Evolutionary conservation across 768 basidiomycete species (phyloP).

Genomic region (Melanogaster broomeanus): DNA sequence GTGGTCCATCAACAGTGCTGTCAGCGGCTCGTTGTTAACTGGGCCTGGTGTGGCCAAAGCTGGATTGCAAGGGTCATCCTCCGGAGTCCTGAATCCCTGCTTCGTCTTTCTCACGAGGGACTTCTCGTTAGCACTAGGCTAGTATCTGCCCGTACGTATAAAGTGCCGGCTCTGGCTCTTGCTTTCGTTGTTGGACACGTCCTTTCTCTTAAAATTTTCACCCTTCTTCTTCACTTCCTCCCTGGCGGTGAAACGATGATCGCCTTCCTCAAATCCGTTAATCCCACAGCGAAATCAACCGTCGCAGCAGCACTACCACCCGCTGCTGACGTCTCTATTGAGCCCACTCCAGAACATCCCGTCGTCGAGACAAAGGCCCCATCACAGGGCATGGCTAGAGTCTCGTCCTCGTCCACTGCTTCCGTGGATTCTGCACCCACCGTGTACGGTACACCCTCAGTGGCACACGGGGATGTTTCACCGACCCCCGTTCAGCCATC

Average conservation of each 20-base stretch:
- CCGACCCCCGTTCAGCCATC: conserved; percentile 3
- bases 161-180: conserved; percentile 12
- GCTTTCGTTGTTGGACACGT: conserved; percentile 1
- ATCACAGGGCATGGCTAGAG: conserved; percentile 9
- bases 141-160: conserved; percentile 25
- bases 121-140: conserved; percentile 7
- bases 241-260: conserved; percentile 15
- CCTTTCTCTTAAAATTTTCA: neutral
- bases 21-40: neutral
- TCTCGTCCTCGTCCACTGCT: conserved; percentile 19
- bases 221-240: neutral
- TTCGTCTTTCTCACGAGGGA: conserved; percentile 30
- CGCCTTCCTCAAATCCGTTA: conserved; percentile 24
- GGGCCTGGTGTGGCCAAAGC: neutral
- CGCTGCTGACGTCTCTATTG: conserved; percentile 4
- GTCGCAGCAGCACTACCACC: neutral
- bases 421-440: conserved; percentile 26
- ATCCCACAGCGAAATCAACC: conserved; percentile 6
- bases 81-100: neutral
- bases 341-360: neutral
- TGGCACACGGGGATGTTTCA: neutral
- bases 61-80: neutral
- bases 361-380: neutral
- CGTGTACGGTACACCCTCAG: conserved; percentile 15
- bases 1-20: neutral